Evolutionary conservation across 768 basidiomycete genomes (phyloP), one percentile per base, ranked within the genome.

Genomic region (Mycena venus): DNA sequence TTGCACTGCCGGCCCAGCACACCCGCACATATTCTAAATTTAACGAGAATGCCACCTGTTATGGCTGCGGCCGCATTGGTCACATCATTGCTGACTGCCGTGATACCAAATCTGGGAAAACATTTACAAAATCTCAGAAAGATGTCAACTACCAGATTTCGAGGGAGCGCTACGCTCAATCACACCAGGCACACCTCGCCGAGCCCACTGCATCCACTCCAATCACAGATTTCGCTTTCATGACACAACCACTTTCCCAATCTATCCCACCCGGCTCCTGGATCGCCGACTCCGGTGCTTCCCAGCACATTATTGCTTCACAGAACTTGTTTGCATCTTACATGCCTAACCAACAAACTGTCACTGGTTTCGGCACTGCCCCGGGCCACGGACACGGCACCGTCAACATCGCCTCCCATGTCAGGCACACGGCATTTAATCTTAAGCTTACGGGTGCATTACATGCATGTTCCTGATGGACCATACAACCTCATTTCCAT

Each of bases 51-150:
- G 47, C 44, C 21, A 67, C 59, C 56, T 73, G 72, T 42, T 73
- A 55, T 34, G 66, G 66, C 25, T 73, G 66, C 49, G 72, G 72
- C 65, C 44, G 72, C 3, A 61, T 67, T 21, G 72, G 72, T 21
- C 72, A 73, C 67, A 61, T 68, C 10, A 29, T 62, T 27, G 25
- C 14, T 2, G 72, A 73, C 29, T 73, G 72, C 64, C 72, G 60
- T n/a, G 72, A 73, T 23, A 40, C 36, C 0, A 68, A 73, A 15
- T 11, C 59, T n/a, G 72, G 72, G 8, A 68, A 68, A 55, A 68
- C 64, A 12, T 73, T 44, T 34, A 56, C 72, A 1, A 12, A 29
- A 23, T 60, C 66, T 11, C 36, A 74, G 53, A 72, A 72, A 53
- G 49, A 62, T 14, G 9, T 42, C 15, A 74, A 74, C 32, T 40